Evolutionary conservation across 768 basidiomycete genomes (phyloP).

Genomic region (Naganishia vaughanmartiniae): DNA sequence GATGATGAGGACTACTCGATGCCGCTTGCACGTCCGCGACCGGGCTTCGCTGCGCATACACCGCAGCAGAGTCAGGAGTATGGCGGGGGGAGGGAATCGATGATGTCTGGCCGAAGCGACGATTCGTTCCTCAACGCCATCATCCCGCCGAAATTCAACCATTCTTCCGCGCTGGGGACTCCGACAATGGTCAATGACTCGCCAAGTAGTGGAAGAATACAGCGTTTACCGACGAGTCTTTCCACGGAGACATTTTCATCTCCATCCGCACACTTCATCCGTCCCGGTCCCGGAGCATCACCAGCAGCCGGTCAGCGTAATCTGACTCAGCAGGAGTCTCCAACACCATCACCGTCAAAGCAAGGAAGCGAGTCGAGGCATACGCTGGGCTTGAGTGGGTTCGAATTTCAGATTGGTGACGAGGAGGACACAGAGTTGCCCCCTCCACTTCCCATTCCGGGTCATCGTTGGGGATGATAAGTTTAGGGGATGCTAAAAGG

Average conservation of each 20-base stretch:
- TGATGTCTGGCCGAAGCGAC: conserved; percentile 39
- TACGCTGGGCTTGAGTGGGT: conserved; percentile 19
- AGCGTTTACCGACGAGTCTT: conserved; percentile 1
- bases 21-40: conserved; percentile 13
- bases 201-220: neutral
- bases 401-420: conserved; percentile 22
- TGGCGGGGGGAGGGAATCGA: conserved; percentile 32
- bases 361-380: conserved; percentile 8
- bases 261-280: neutral
- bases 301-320: neutral
- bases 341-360: neutral
- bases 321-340: too few relatives aligned
- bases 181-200: neutral
- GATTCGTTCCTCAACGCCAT: conserved; percentile 48
- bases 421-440: conserved; percentile 8
- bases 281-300: neutral
- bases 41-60: conserved; percentile 15
- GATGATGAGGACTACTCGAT: neutral
- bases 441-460: neutral
- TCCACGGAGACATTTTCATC: conserved; percentile 13
- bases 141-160: conserved; percentile 42
- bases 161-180: neutral
- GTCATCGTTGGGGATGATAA: too few relatives aligned
- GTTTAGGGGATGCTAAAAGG: too few relatives aligned
- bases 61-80: neutral